phyloP scores from a whole-genome alignment of 2,329 filamentous ascomycete species.

The Trichoderma oligosporum region DNA sequence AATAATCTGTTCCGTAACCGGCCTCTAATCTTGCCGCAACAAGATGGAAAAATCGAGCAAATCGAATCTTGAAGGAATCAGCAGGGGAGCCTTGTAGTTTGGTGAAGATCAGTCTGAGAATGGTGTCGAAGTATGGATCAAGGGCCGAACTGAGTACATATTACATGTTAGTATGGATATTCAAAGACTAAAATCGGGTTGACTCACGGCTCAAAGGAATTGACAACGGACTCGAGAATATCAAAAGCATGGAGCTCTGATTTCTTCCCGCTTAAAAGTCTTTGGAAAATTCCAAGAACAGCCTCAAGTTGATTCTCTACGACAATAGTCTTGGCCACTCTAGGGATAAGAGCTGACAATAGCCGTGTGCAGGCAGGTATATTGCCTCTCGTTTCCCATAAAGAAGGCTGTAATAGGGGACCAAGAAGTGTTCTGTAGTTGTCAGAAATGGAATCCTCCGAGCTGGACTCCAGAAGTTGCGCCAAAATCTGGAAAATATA shows the following conservation, averaged over 20 bases:
- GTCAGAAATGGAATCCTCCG: constrained; percentile 69
- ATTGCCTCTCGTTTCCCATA: constrained; percentile 92
- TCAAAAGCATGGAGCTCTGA: constrained; percentile 88
- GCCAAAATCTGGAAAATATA: constrained; percentile 96
- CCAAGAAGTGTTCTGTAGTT: constrained; percentile 77
- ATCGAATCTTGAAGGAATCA: constrained; percentile 79
- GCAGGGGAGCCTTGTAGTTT: constrained; percentile 64
- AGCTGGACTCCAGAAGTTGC: constrained; percentile 82
- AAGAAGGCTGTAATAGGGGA: constrained; percentile 71
- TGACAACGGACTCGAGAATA: constrained; percentile 75
- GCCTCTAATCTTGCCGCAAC: constrained; percentile 73
- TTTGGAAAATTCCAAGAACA: constrained; percentile 94
- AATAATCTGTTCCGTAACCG: constrained; percentile 88
- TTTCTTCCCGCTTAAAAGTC: constrained; percentile 73
- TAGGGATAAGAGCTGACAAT: constrained; percentile 76
- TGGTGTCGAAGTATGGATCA: constrained; percentile 72
- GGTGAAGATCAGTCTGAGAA: constrained; percentile 79
- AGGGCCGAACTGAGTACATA: constrained; percentile 52
- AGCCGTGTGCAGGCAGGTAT: constrained; percentile 86
- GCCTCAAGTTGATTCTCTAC: constrained; percentile 78
- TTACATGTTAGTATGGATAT: neutral
- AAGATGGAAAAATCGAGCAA: constrained; percentile 92
- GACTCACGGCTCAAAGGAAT: constrained; percentile 66
- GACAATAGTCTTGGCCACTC: constrained; percentile 68
- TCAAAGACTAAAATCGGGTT: neutral